Conservation (phyloP, 2,329 filamentous ascomycete genomes). For the Scedosporium dehoogii region DNA sequence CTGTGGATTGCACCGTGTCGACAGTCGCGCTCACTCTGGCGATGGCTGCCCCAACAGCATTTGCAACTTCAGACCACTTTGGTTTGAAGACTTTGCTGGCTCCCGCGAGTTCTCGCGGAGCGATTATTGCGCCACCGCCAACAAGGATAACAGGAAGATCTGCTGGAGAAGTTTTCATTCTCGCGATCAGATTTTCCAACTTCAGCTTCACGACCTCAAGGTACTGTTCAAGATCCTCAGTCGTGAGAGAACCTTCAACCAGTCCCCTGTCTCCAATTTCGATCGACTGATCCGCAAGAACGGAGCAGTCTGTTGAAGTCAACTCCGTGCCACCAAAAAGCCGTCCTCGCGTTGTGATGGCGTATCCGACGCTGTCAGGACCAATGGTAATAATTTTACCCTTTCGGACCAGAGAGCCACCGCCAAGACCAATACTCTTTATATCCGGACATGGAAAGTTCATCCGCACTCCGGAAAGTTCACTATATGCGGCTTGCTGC, state of each 20-base stretch:
- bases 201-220: constrained; percentile 32
- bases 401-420: constrained; percentile 42
- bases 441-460: constrained; percentile 50
- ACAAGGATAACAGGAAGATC: constrained; percentile 51
- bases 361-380: constrained; percentile 52
- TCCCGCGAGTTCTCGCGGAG: constrained; percentile 42
- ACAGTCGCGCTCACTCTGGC: constrained; percentile 46
- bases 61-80: constrained; percentile 48
- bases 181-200: constrained; percentile 47
- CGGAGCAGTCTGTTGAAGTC: constrained; percentile 46
- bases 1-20: constrained; percentile 40
- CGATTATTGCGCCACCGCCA: constrained; percentile 51
- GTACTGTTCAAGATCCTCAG: constrained; percentile 26
- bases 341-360: constrained; percentile 40
- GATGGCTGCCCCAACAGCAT: constrained; percentile 55
- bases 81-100: constrained; percentile 48
- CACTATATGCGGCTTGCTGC: constrained; percentile 51
- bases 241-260: constrained; percentile 22
- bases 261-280: constrained; percentile 1
- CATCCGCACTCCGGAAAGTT: constrained; percentile 52
- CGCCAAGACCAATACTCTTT: constrained; percentile 49
- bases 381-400: constrained; percentile 36
- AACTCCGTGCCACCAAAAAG: constrained; percentile 46
- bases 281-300: neutral
- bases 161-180: constrained; percentile 52